Percentiles rank a stretch among this genome's conserved stretches.
Conservation (phyloP, 306 rosid species). For the Vachellia collinsii region DNA sequence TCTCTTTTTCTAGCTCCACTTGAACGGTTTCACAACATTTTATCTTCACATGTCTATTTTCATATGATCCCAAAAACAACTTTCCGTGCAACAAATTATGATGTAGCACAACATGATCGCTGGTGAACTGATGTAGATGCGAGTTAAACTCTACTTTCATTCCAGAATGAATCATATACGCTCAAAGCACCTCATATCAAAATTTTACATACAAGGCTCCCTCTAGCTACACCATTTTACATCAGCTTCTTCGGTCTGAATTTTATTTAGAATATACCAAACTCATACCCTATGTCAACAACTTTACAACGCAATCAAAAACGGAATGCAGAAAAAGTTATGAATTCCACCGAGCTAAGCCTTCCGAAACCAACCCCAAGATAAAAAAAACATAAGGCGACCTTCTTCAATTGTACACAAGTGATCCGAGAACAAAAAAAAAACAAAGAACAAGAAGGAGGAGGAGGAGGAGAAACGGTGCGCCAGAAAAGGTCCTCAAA, state of each 20-base stretch:
- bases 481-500: not conserved
- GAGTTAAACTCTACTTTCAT: not conserved
- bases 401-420: not conserved
- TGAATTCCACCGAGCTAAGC: constrained; percentile 8
- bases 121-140: not conserved
- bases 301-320: not conserved
- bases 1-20: not conserved
- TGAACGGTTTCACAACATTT: constrained; percentile 1
- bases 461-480: too few relatives aligned
- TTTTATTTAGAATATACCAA: constrained; percentile 26
- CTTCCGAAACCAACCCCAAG: not conserved
- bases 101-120: not conserved
- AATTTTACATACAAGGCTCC: constrained; percentile 1
- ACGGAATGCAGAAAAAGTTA: not conserved
- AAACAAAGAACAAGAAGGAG: too few relatives aligned
- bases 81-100: not conserved
- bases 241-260: constrained; percentile 11
- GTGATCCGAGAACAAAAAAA: too few relatives aligned
- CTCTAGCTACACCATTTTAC: not conserved
- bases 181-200: not conserved
- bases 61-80: not conserved
- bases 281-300: not conserved
- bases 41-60: not conserved
- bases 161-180: not conserved
- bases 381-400: not conserved